Percentiles rank a stretch among this genome's conserved stretches.
These are phyloP conservation scores for Ophiostoma fasciatum DNA, from an alignment of 2,329 filamentous ascomycete genomes.

Conservation along the genomic window DNA sequence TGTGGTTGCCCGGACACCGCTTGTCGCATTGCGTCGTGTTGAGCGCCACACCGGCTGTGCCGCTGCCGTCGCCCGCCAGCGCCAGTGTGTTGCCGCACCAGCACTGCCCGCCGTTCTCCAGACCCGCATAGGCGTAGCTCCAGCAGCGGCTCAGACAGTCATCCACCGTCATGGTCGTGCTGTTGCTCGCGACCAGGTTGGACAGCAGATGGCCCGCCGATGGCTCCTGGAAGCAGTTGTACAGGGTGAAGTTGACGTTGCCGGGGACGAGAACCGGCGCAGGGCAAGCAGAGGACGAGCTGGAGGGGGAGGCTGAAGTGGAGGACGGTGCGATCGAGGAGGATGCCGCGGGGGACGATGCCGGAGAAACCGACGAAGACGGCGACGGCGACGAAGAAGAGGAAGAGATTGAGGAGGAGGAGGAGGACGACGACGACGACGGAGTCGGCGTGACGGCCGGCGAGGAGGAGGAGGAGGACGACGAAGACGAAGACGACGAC, in stretches of 20 bases:
- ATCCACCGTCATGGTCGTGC: conserved; percentile 17
- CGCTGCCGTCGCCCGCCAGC: conserved; percentile 13
- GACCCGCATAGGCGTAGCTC: conserved; percentile 20
- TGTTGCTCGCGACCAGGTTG: conserved; percentile 1
- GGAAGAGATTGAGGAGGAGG: too few relatives aligned
- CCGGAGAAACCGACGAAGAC: background rate
- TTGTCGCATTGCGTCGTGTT: conserved; percentile 5
- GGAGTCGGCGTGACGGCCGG: too few relatives aligned
- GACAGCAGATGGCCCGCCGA: conserved; percentile 10
- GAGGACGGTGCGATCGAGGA: background rate
- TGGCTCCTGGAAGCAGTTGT: conserved; percentile 12
- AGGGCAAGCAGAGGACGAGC: background rate
- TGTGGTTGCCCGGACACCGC: conserved; percentile 8
- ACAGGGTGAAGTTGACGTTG: conserved; percentile 12
- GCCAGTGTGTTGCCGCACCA: conserved; percentile 21
- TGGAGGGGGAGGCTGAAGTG: background rate
- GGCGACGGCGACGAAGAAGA: background rate
- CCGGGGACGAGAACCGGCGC: conserved; percentile 2
- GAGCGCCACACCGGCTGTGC: conserved; percentile 1
- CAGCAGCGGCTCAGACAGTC: conserved; percentile 18
- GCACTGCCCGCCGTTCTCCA: conserved; percentile 25
- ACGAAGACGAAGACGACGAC: background rate
- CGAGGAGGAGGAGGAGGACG: too few relatives aligned
- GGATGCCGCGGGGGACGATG: too few relatives aligned
- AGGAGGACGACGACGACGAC: too few relatives aligned